phyloP scores from a whole-genome alignment of 768 basidiomycete species.

The Leccinum subgranulosum region DNA sequence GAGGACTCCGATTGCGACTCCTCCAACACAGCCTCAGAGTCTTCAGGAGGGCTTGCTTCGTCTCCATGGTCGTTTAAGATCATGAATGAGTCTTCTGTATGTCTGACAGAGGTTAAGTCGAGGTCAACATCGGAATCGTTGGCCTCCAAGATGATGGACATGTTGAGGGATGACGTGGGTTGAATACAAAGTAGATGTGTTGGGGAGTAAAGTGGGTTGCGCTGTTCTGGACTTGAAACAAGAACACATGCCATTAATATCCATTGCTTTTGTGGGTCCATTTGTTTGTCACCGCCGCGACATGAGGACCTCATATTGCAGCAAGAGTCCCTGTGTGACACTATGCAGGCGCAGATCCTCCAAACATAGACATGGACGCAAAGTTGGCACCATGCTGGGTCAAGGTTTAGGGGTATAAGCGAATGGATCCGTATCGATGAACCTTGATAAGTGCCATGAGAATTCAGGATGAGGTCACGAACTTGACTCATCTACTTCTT shows the following conservation, averaged over 20 bases:
- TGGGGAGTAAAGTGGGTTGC: background rate
- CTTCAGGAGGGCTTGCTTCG: constrained; percentile 3
- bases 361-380: constrained; percentile 23
- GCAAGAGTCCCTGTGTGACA: background rate
- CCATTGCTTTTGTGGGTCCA: background rate
- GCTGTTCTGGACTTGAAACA: background rate
- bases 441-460: constrained; percentile 18
- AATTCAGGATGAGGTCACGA: background rate
- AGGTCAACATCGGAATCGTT: constrained; percentile 8
- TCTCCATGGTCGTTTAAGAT: constrained; percentile 1
- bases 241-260: background rate
- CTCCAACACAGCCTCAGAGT: constrained; percentile 1
- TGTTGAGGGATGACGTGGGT: background rate
- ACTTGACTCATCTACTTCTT: background rate
- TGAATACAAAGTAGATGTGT: background rate
- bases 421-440: constrained; percentile 6
- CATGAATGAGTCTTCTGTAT: constrained; percentile 11
- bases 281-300: background rate
- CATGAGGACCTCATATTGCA: constrained; percentile 2
- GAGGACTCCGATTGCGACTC: constrained; percentile 17
- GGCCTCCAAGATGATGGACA: constrained; percentile 19
- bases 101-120: constrained; percentile 1
- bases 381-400: constrained; percentile 13
- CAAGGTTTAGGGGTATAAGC: background rate
- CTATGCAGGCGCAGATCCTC: constrained; percentile 5